These are phyloP conservation scores for Sedum album DNA, from an alignment of 164 flowering plant genomes.

Conservation along the genomic window DNA sequence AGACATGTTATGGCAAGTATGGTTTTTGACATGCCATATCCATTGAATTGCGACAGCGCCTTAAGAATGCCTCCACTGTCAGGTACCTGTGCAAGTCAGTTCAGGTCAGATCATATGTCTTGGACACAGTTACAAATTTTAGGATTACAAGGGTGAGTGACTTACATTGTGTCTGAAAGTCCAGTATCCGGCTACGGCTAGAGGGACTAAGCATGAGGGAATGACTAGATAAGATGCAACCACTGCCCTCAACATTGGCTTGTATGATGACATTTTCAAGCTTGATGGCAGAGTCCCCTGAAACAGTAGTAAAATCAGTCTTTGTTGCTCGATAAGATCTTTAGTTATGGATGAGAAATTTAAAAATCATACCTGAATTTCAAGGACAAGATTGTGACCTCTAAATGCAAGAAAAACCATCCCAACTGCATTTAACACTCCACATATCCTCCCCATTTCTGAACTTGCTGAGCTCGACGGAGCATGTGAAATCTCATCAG, in stretches of 20 bases:
- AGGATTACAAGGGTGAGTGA: background rate
- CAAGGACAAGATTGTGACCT: conserved; percentile 62
- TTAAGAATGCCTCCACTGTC: conserved; percentile 19
- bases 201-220: conserved; percentile 60
- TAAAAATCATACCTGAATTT: conserved; percentile 45
- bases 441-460: conserved; percentile 12
- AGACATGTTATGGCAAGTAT: conserved; percentile 18
- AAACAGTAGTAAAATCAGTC: conserved; percentile 5
- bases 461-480: conserved; percentile 16
- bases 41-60: conserved; percentile 21
- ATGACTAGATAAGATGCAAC: conserved; percentile 42
- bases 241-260: conserved; percentile 79
- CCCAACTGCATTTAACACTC: conserved; percentile 36
- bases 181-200: conserved; percentile 77
- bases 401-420: conserved; percentile 53
- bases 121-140: background rate
- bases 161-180: conserved; percentile 42
- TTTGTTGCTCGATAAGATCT: no score
- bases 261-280: conserved; percentile 45
- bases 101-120: background rate
- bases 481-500: conserved; percentile 22
- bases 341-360: background rate
- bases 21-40: conserved; percentile 15
- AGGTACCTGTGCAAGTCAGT: conserved; percentile 17
- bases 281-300: conserved; percentile 81